Percentiles rank a stretch among this genome's conserved stretches.
phyloP scores from a whole-genome alignment of 768 basidiomycete species.

The Krasilnikovozyma curviuscula region DNA sequence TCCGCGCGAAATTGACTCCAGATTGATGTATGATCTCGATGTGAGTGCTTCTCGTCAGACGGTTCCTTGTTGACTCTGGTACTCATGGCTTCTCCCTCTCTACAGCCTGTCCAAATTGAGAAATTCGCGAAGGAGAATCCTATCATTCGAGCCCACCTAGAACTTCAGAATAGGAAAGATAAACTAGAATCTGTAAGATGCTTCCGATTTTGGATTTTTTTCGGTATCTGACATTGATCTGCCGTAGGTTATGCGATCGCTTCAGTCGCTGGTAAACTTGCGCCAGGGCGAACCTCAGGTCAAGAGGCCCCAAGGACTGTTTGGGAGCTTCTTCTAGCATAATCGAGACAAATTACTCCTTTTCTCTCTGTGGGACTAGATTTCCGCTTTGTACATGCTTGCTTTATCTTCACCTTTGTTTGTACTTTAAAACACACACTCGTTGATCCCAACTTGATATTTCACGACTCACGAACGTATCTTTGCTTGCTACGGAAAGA shows the following conservation, averaged over 20 bases:
- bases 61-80: background rate
- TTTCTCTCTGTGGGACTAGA: no score
- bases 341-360: no score
- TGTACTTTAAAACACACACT: no score
- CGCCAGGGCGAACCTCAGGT: conserved; percentile 64
- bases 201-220: background rate
- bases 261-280: conserved; percentile 75
- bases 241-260: conserved; percentile 73
- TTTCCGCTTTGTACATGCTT: no score
- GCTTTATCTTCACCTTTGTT: no score
- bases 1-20: conserved; percentile 89
- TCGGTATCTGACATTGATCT: background rate
- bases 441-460: no score
- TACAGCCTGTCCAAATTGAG: background rate
- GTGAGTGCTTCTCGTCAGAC: conserved; percentile 16
- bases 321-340: no score
- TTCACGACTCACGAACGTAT: no score
- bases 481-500: no score
- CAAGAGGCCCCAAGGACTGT: no score
- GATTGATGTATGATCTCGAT: conserved; percentile 81
- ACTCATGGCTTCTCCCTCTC: background rate
- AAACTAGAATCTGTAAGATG: conserved; percentile 73
- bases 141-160: conserved; percentile 61
- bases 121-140: conserved; percentile 94
- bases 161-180: conserved; percentile 89